Evolutionary conservation across 2,329 filamentous ascomycete species (phyloP), one percentile per base, ranked within the genome.

Genomic region (Exophiala oligosperma): DNA sequence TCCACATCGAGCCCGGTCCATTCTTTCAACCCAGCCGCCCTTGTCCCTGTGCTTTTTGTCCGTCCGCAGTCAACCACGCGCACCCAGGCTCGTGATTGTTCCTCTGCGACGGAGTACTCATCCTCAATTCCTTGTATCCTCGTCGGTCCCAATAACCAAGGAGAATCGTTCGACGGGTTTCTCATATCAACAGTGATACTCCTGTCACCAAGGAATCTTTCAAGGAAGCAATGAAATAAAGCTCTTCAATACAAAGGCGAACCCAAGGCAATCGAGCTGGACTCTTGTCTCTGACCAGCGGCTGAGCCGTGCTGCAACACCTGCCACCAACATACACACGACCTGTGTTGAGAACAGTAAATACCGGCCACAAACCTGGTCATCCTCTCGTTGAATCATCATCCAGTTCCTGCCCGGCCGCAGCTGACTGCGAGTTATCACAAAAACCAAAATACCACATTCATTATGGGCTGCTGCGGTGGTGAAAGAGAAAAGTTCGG

Each of bases 401-500:
- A 5, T 40, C 57, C 55, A 57, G 48, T 49, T n/a, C 54, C 62
- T 66, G 62, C 60, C 62, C 50, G 63, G 60, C 57, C 46, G 62
- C 64, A 61, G 64, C 54, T 44, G 35, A 61, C 53, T 47, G 37
- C 47, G 52, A 58, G 32, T 32, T 44, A 28, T 21, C 26, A 35
- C 26, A 29, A 46, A 12, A 12, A 40, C 47, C 40, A 3, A 38
- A 17, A 26, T 51, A 37, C 29, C 26, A 21, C 38, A n/a, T 48
- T 44, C 72, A 82, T 69, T 50, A 91, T 92, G 89, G 81, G 83
- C 66, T 89, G 86, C 70, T 79, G 84, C 66, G 82, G 84, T 63
- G 83, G 85, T 62, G 69, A 76, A 66, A 76, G 81, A 52, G 79
- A 79, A 57, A 88, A 89, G 71, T 72, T 79, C 70, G 82, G 80